Evolutionary conservation across 768 basidiomycete species (phyloP).

Genomic region (Rhizopogon sp.): DNA sequence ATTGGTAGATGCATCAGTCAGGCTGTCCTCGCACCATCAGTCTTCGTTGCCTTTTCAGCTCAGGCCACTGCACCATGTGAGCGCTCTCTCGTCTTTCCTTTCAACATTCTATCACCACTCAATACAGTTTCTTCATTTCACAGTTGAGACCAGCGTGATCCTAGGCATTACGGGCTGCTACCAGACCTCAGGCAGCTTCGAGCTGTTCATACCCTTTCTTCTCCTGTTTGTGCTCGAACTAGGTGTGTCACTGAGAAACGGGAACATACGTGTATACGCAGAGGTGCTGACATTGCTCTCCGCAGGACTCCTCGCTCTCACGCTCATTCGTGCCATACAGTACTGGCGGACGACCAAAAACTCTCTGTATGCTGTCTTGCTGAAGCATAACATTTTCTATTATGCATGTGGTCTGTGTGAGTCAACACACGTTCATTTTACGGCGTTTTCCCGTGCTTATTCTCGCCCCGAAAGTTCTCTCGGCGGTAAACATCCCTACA

Average conservation of each 20-base stretch:
- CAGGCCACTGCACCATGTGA: neutral
- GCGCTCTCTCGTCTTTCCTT: neutral
- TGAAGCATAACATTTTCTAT: neutral
- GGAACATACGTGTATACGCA: no score
- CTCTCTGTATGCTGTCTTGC: neutral
- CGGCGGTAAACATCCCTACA: neutral
- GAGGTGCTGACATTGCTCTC: neutral
- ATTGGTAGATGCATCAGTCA: neutral
- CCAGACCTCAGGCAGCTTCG: neutral
- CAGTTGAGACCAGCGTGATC: neutral
- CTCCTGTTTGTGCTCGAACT: neutral
- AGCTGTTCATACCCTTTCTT: neutral
- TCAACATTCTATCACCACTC: neutral
- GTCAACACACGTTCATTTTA: neutral
- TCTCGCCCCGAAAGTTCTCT: neutral
- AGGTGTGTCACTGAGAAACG: neutral
- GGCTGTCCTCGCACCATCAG: neutral
- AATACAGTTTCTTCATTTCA: neutral
- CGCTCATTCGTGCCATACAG: neutral
- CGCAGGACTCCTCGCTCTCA: neutral
- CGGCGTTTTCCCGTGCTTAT: neutral
- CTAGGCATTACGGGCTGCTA: neutral
- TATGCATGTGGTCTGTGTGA: neutral
- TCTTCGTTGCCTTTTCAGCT: no score
- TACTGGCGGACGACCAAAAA: neutral